Percentiles rank a stretch among this genome's conserved stretches.
Evolutionary conservation across 257 asterid genomes (phyloP).

Genomic region (Solanum commersonii): DNA sequence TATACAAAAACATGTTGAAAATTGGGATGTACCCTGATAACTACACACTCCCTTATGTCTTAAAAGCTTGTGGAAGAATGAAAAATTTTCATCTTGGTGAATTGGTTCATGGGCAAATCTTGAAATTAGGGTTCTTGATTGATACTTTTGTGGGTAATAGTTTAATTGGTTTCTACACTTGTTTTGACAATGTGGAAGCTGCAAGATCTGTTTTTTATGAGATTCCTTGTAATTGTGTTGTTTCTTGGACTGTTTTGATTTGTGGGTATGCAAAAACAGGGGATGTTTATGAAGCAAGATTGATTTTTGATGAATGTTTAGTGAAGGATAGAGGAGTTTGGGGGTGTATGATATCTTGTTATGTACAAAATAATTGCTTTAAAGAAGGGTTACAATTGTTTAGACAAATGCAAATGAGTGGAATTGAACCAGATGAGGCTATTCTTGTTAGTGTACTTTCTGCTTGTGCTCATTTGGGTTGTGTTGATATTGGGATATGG

Average conservation of each 20-base stretch:
- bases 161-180: constrained; percentile 43
- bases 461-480: constrained; percentile 67
- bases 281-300: constrained; percentile 45
- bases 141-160: constrained; percentile 46
- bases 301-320: constrained; percentile 49
- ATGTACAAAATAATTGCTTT: constrained; percentile 66
- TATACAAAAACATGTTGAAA: constrained; percentile 33
- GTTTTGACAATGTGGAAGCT: constrained; percentile 36
- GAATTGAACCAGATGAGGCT: constrained; percentile 55
- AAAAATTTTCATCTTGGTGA: constrained; percentile 31
- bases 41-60: constrained; percentile 52
- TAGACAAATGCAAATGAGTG: constrained; percentile 54
- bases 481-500: constrained; percentile 61
- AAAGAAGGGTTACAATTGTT: constrained; percentile 61
- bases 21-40: constrained; percentile 48
- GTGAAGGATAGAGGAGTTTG: constrained; percentile 58
- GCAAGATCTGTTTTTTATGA: constrained; percentile 50
- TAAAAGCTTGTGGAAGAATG: constrained; percentile 41
- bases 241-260: constrained; percentile 65
- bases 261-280: constrained; percentile 49
- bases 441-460: constrained; percentile 41
- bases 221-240: constrained; percentile 37
- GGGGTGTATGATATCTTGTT: constrained; percentile 74
- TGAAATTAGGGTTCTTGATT: constrained; percentile 34
- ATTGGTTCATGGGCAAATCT: constrained; percentile 39